Evolutionary conservation across 2,329 filamentous ascomycete genomes (phyloP).

Genomic region (Magnaporthiopsis incrustans): DNA sequence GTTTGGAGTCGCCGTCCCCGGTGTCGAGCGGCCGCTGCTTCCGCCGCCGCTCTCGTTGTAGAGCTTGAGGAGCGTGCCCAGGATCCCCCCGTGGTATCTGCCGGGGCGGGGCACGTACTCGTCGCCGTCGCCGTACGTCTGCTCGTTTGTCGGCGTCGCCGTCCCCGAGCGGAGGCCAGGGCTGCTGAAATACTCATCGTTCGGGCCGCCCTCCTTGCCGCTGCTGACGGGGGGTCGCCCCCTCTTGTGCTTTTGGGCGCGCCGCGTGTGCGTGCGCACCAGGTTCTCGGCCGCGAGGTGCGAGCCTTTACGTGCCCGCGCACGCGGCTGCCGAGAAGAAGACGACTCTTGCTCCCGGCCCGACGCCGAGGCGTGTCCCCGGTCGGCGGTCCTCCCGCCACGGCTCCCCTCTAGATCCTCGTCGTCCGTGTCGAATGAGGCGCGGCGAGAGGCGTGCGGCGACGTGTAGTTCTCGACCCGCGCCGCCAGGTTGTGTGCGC

Average conservation of each 20-base stretch:
- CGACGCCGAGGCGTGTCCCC: background rate
- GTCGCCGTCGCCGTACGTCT: constrained; percentile 47
- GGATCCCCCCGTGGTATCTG: constrained; percentile 64
- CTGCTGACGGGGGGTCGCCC: background rate
- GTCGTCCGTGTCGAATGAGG: constrained; percentile 4
- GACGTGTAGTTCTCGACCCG: constrained; percentile 7
- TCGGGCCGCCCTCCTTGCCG: constrained; percentile 9
- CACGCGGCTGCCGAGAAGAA: background rate
- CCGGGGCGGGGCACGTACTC: constrained; percentile 58
- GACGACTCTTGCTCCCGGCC: background rate
- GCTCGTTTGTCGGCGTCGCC: constrained; percentile 31
- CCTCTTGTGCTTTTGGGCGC: background rate
- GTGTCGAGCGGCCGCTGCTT: constrained; percentile 29
- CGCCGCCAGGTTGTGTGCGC: constrained; percentile 7
- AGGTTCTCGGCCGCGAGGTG: constrained; percentile 13
- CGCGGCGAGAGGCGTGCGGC: background rate
- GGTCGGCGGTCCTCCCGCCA: background rate
- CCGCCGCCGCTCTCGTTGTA: constrained; percentile 41
- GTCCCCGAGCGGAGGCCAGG: constrained; percentile 23
- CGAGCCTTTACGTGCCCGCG: background rate
- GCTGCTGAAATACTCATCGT: constrained; percentile 27
- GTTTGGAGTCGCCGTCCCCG: constrained; percentile 11
- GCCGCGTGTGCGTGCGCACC: constrained; percentile 12
- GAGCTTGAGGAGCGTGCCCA: constrained; percentile 65
- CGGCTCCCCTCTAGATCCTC: background rate